A percentile compares a stretch with the other conserved stretches of the same genome.
phyloP scores from a whole-genome alignment of 2,329 filamentous ascomycete species.

The Ilyonectria robusta region DNA sequence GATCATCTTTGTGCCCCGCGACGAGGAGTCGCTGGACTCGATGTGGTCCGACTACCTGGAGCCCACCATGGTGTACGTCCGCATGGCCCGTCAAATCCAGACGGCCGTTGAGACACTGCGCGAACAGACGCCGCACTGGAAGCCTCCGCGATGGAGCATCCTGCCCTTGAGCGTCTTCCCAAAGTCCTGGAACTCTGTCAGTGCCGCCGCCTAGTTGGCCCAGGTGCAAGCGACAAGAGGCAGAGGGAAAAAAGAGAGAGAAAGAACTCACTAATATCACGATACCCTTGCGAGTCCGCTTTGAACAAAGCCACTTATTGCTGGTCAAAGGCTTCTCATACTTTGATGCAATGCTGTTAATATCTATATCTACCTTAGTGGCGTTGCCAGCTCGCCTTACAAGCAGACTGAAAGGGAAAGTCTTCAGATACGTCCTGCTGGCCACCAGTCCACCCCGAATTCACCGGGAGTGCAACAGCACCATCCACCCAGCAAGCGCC shows the following conservation, averaged over 20 bases:
- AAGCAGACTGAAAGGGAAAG: background rate
- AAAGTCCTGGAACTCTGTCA: constrained; percentile 20
- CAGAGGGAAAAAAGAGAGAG: background rate
- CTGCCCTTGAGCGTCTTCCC: constrained; percentile 49
- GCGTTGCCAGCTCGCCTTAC: background rate
- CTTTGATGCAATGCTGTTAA: background rate
- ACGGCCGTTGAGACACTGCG: constrained; percentile 54
- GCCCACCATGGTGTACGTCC: constrained; percentile 50
- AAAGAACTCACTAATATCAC: background rate
- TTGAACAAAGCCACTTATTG: background rate
- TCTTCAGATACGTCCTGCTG: background rate
- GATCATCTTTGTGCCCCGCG: constrained; percentile 61
- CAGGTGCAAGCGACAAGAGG: background rate
- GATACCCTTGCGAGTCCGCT: background rate
- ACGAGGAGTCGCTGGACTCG: constrained; percentile 53
- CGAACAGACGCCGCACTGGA: constrained; percentile 50
- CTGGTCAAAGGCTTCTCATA: background rate
- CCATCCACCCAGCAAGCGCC: constrained; percentile 15
- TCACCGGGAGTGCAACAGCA: background rate
- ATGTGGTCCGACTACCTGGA: constrained; percentile 48
- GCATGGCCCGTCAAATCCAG: constrained; percentile 56
- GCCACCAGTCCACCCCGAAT: background rate
- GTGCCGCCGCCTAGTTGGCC: background rate
- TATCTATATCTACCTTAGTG: background rate
- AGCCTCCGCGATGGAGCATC: constrained; percentile 56